Base-by-base conservation (phyloP, 805 yeast genomes). In the Zygotorulaspora danielsina region DNA sequence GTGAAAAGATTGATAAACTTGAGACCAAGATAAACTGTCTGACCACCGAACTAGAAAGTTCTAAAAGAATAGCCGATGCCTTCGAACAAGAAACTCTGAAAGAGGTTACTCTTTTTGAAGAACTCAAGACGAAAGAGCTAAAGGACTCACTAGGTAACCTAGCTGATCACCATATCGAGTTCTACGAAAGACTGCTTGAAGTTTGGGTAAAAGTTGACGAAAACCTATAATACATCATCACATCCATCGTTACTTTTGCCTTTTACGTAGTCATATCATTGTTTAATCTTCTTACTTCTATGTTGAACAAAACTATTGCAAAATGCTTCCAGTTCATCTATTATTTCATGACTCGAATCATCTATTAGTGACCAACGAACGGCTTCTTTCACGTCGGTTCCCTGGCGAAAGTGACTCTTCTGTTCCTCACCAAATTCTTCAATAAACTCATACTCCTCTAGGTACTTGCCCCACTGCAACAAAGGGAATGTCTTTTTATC, bases 121-220 rank as follows among this genome's bases (percentile, higher is more conserved):
- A 70, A 17, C 83, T 86, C 46, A 88, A 88, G 62, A 76, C 85
- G 20, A 69, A 72, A 25, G 97, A 90, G 63, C 70, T 89, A 59
- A 80, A 81, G 54, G 70, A 72, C 20, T 75, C 94, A 1, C 71
- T 90, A 64, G 67, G 77, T 6, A 73, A 74, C n/a, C 67, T 90
- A 42, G 84, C 95, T 35, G 84, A 83, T 48, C 78, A 77, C 45
- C 84, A 90, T 61, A 78, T 85, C 39, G 71, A 73, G 19, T 87
- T 84, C 55, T 90, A 83, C 62, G 71, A 75, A 44, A 74, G 73
- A 18, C 68, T 86, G 57, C 74, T 83, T 37, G 75, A 75, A 16
- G 79, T 79, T 43, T 87, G 95, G 95, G 72, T 75, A 21, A 73
- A 69, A 24, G 76, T 76, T 7, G 84, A 67, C 37, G 57, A 61